Evolutionary conservation across 306 rosid genomes (phyloP).

Genomic region (Senna tora): DNA sequence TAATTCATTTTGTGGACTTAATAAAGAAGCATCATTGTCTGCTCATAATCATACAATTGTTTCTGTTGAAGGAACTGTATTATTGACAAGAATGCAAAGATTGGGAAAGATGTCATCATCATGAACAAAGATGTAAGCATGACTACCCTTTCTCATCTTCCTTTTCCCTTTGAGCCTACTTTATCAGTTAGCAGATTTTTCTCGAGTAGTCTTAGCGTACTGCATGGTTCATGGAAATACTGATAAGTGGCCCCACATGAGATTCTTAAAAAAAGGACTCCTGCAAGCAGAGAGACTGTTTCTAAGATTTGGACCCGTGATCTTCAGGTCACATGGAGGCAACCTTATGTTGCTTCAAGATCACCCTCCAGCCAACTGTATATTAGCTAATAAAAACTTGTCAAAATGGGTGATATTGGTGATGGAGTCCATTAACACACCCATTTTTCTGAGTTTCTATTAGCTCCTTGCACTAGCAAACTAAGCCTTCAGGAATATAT

Average conservation of each 20-base stretch:
- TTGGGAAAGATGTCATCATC: conserved; percentile 75
- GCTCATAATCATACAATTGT: conserved; percentile 31
- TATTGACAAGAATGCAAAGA: conserved; percentile 89
- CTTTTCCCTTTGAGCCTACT: conserved; percentile 22
- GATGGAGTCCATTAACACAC: too few relatives aligned
- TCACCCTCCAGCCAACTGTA: neutral
- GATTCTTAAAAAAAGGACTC: too few relatives aligned
- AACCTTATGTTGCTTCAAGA: too few relatives aligned
- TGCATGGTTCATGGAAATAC: too few relatives aligned
- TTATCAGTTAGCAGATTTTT: conserved; percentile 6
- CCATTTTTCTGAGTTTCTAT: too few relatives aligned
- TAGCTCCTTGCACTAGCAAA: neutral
- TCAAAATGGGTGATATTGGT: neutral
- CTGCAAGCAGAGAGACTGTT: too few relatives aligned
- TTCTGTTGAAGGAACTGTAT: conserved; percentile 72
- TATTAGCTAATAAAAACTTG: neutral
- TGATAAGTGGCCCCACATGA: too few relatives aligned
- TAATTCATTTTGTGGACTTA: neutral
- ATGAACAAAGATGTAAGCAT: conserved; percentile 79
- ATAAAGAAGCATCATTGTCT: conserved; percentile 6
- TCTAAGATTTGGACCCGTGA: too few relatives aligned
- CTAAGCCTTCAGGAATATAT: neutral
- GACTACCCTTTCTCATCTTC: conserved; percentile 21
- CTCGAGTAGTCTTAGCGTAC: neutral
- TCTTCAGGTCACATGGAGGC: too few relatives aligned